A percentile compares a stretch with the other conserved stretches of the same genome.
phyloP scores from a whole-genome alignment of 495 filamentous ascomycete genomes.

The Podospora australis region DNA sequence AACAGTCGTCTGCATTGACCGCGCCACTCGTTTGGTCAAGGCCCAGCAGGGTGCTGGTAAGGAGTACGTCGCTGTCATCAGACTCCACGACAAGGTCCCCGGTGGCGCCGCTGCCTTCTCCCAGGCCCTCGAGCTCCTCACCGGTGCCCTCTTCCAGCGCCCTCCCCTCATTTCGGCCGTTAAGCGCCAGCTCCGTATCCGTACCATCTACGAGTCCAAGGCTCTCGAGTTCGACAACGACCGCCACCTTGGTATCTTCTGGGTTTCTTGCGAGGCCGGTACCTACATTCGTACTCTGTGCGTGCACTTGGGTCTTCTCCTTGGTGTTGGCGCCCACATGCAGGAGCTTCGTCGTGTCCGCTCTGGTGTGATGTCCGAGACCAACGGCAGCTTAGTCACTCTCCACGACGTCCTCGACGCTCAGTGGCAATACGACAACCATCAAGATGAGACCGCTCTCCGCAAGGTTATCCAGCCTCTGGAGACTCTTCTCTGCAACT shows the following conservation, averaged over 20 bases:
- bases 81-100: conserved; percentile 85
- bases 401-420: conserved; percentile 94
- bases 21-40: conserved; percentile 94
- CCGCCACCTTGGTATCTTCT: conserved; percentile 95
- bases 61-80: conserved; percentile 71
- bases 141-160: conserved; percentile 93
- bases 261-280: conserved; percentile 97
- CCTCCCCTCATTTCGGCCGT: conserved; percentile 96
- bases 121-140: conserved; percentile 87
- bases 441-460: conserved; percentile 79
- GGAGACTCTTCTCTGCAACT: conserved; percentile 81
- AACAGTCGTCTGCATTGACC: conserved; percentile 78
- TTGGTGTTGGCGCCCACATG: conserved; percentile 97
- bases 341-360: conserved; percentile 93
- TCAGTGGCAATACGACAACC: conserved; percentile 89
- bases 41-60: conserved; percentile 97
- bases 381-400: conserved; percentile 72
- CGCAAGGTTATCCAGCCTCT: conserved; percentile 83
- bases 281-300: conserved; percentile 98
- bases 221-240: conserved; percentile 97
- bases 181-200: conserved; percentile 94
- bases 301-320: conserved; percentile 85
- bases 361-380: conserved; percentile 89
- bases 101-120: conserved; percentile 86
- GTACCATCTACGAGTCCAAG: conserved; percentile 93